Percentiles rank a stretch among this genome's conserved stretches.
phyloP scores from a whole-genome alignment of 1,284 basidiomycete species.

The Tremellales sp. region DNA sequence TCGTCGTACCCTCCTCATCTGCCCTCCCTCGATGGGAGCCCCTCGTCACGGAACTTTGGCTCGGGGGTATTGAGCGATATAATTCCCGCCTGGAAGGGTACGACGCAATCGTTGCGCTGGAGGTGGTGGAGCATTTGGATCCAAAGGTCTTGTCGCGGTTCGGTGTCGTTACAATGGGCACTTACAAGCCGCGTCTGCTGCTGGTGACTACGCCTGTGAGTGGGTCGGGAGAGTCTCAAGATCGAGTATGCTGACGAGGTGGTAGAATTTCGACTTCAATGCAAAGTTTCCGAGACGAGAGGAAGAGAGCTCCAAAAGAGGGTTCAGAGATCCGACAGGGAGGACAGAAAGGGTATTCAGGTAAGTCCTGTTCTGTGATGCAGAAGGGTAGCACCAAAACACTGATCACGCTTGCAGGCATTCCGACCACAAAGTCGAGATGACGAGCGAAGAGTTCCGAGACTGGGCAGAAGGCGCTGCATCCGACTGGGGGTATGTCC shows the following conservation, averaged over 20 bases:
- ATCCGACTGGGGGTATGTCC: conserved; percentile 62
- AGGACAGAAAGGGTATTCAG: conserved; percentile 60
- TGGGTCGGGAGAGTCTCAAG: conserved; percentile 1
- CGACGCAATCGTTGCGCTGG: conserved; percentile 80
- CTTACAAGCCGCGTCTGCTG: conserved; percentile 73
- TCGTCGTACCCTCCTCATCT: conserved; percentile 10
- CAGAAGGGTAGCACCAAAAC: background rate
- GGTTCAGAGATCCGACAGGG: conserved; percentile 70
- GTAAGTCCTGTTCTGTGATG: conserved; percentile 37
- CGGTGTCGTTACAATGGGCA: conserved; percentile 72
- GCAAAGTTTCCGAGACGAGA: conserved; percentile 69
- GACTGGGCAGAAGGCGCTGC: conserved; percentile 63
- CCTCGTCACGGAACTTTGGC: conserved; percentile 69
- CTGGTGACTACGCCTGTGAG: conserved; percentile 76
- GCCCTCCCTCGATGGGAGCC: conserved; percentile 63
- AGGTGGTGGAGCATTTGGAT: conserved; percentile 90
- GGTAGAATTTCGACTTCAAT: conserved; percentile 63
- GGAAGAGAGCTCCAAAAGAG: conserved; percentile 50
- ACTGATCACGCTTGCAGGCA: conserved; percentile 45
- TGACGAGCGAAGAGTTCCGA: conserved; percentile 75
- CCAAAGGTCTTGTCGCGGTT: conserved; percentile 68
- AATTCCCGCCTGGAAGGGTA: conserved; percentile 68
- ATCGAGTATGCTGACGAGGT: background rate
- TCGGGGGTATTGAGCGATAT: conserved; percentile 70
- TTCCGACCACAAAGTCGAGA: conserved; percentile 88